phyloP scores from a whole-genome alignment of 345 rosid species.

The Durio zibethinus region DNA sequence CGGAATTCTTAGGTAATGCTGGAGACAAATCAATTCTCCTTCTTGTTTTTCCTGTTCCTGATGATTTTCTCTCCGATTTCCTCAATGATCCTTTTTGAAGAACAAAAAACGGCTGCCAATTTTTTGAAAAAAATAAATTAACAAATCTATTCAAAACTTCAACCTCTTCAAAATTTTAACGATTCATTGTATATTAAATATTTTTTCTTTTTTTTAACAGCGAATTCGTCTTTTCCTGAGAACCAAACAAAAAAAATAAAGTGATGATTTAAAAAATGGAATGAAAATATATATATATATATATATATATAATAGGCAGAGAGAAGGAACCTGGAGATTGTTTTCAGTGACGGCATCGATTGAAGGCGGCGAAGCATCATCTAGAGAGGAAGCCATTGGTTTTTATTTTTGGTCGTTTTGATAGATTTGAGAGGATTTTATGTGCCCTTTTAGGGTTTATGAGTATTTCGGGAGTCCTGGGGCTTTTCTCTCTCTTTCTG shows the following conservation, averaged over 20 bases:
- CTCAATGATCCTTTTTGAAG: slow-evolving; percentile 50
- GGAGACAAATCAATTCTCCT: slow-evolving; percentile 53
- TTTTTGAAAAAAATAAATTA: neutral
- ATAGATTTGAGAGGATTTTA: neutral
- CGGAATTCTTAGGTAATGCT: slow-evolving; percentile 21
- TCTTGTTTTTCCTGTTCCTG: slow-evolving; percentile 36
- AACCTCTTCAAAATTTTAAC: neutral
- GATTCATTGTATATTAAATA: neutral
- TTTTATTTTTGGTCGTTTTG: neutral
- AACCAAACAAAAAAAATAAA: slow-evolving; percentile 4
- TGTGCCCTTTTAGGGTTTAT: slow-evolving; percentile 2
- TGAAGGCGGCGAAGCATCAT: slow-evolving; percentile 28
- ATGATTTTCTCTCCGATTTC: slow-evolving; percentile 36
- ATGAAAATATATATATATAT: too few species aligned
- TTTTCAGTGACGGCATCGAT: slow-evolving; percentile 31
- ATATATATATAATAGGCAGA: neutral
- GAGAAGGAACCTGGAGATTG: slow-evolving; percentile 44
- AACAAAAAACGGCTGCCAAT: slow-evolving; percentile 56
- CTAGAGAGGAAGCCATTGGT: slow-evolving; percentile 38
- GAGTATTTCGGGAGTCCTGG: neutral
- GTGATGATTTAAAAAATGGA: neutral
- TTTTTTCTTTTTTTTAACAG: neutral
- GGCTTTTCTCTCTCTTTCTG: neutral
- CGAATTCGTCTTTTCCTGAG: neutral
- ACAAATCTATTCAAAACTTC: neutral